Percentiles rank a stretch among this genome's conserved stretches.
Evolutionary conservation across 1,284 basidiomycete species (phyloP).

Genomic region (Tetrapyrgos nigripes): DNA sequence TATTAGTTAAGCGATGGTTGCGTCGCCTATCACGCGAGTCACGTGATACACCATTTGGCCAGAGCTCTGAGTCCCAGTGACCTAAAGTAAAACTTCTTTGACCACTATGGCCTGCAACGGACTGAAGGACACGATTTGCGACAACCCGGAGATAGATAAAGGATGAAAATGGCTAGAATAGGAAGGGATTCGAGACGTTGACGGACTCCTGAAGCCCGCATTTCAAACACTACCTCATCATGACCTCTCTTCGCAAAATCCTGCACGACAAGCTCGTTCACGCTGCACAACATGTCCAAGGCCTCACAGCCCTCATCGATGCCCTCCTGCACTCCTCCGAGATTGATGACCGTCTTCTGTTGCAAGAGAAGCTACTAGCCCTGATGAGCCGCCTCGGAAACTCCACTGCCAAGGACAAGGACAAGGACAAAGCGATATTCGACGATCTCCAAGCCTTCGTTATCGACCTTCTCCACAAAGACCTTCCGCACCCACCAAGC

Average conservation of each 20-base stretch:
- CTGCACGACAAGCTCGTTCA: background rate
- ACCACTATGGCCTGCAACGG: too few relatives aligned
- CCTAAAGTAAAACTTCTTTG: too few relatives aligned
- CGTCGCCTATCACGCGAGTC: too few relatives aligned
- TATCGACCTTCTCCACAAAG: slow-evolving; percentile 63
- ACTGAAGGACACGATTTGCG: too few relatives aligned
- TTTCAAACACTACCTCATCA: too few relatives aligned
- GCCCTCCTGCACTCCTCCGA: slow-evolving; percentile 50
- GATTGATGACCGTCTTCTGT: slow-evolving; percentile 62
- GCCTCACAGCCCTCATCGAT: slow-evolving; percentile 51
- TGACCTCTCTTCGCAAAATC: background rate
- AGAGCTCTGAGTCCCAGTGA: too few relatives aligned
- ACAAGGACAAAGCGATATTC: slow-evolving; percentile 42
- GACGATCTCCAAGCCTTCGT: slow-evolving; percentile 49
- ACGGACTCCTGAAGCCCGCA: background rate
- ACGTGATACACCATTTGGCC: too few relatives aligned
- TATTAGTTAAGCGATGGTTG: too few relatives aligned
- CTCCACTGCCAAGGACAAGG: slow-evolving; percentile 30
- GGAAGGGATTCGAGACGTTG: too few relatives aligned
- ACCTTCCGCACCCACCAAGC: slow-evolving; percentile 71
- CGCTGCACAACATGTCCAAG: background rate
- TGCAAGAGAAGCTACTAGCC: slow-evolving; percentile 61
- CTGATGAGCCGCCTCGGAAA: slow-evolving; percentile 58
- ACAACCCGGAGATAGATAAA: too few relatives aligned
- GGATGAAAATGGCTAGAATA: too few relatives aligned